Base-by-base conservation (phyloP, 2,329 filamentous ascomycete genomes). In the Didymellaceae sp. region DNA sequence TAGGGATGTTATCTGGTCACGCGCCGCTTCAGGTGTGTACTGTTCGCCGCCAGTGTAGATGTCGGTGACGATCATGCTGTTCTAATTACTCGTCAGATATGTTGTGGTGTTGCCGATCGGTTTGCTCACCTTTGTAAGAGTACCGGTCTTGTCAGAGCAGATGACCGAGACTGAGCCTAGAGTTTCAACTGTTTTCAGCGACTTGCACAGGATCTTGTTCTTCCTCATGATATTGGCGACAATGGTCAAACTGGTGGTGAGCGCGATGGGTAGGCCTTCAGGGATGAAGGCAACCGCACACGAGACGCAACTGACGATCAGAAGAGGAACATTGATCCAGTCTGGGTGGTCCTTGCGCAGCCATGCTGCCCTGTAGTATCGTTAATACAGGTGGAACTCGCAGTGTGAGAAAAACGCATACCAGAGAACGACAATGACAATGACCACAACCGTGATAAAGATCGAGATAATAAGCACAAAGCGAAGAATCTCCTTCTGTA, bases 131-230 rank as follows among this genome's bases (percentile, higher is more conserved):
- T 72, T 75, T 0, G 86, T 89, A 47, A 89, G 74, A 0, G 86
- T 89, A 3, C 88, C 88, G 0, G 88, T 91, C 75, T 91, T 91
- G 68, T 91, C 88, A 0, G 86, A 89, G 67, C 88, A 90, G 31
- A 91, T 86, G 6, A 89, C 82, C 0, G 86, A 88, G 1, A 90
- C 87, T 0, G 85, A 80, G 0, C 88, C 88, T 0, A 91, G 79
- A 0, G 88, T 91, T 72, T 91, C 88, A 0, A 90, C 87, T 0
- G 88, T 91, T 73, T 89, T 89, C 37, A 92, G 78, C 0, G 86
- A 89, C 74, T 91, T 91, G 83, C 88, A 91, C 7, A 91, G 80
- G 33, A 91, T 85, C 65, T 88, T 87, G 70, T 91, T 86, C 73
- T 87, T 86, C 56, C 80, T 80, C 89, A 92, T 91, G 60, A 89